A percentile compares a stretch with the other conserved stretches of the same genome.
These are phyloP conservation scores for Candida sp. DNA, from an alignment of 1,139 yeast genomes.

Conservation along the genomic window DNA sequence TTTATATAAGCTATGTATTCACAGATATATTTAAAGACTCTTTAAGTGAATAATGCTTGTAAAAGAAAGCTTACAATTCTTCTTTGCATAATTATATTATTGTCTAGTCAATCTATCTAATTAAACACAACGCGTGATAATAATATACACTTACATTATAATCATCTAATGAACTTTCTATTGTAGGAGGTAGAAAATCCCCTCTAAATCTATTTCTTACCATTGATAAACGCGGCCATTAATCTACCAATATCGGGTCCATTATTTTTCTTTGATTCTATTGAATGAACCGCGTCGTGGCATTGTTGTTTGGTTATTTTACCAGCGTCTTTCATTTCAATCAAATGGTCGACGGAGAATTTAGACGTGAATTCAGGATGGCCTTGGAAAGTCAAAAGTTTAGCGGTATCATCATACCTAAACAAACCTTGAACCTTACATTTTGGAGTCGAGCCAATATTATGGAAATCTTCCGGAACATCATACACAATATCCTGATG, in stretches of 20 bases:
- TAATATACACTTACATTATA: no score
- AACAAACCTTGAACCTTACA: slow-evolving; percentile 63
- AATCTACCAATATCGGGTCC: slow-evolving; percentile 31
- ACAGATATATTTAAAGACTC: no score
- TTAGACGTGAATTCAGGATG: slow-evolving; percentile 76
- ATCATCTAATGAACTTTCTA: no score
- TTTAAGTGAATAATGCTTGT: no score
- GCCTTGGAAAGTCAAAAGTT: slow-evolving; percentile 73
- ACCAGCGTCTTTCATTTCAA: slow-evolving; percentile 12
- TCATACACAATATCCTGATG: slow-evolving; percentile 68
- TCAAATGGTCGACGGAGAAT: slow-evolving; percentile 25
- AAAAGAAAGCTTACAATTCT: no score
- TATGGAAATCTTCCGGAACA: slow-evolving; percentile 32
- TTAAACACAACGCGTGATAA: no score
- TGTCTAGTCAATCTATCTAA: no score
- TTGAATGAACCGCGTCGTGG: slow-evolving; percentile 25
- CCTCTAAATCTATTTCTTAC: no score
- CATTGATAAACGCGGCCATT: slow-evolving; percentile 22
- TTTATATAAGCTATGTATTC: no score
- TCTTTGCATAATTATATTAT: no score
- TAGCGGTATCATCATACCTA: slow-evolving; percentile 38
- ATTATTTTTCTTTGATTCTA: slow-evolving; percentile 30
- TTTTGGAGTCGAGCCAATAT: slow-evolving; percentile 50
- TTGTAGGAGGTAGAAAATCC: no score
- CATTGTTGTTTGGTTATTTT: slow-evolving; percentile 15